Evolutionary conservation across 805 yeast genomes (phyloP), one percentile per base, ranked within the genome.

Genomic region (Zygosaccharomyces pseudorouxii): DNA sequence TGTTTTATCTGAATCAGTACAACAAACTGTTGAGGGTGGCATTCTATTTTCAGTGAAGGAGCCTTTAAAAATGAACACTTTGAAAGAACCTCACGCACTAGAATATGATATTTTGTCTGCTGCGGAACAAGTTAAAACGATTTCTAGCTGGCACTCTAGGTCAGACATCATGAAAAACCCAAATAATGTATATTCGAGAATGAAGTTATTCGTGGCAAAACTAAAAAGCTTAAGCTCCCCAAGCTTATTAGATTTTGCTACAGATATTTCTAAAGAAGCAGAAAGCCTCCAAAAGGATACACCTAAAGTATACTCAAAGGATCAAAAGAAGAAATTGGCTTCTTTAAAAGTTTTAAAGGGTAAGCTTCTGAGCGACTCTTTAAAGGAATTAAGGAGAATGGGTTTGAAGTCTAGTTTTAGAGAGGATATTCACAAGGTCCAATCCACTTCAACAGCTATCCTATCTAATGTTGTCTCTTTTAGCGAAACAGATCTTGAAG

Each of bases 291-390:
- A 80, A 46, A 73, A 78, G 25, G 95, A 86, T 55, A 93, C 99
- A 0, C 99, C 99, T 1, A 68, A 70, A 1, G 76, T 71, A 2
- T 71, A 75, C 55, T 83, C 78, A 4, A 88, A 90, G 46, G 95
- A 86, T 33, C 82, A 80, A 54, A 89, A 89, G 68, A 85, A 85
- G 62, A 60, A 71, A 0, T 67, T 84, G 33, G 82, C 89, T 1
- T 75, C 88, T 5, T 72, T 93, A 66, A 86, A 84, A 59, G 76
- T 83, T n/a, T 92, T 88, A 59, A 93, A 93, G 68, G 74, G 82
- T 51, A 85, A 84, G 55, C 67, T 89, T 5, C 70, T 95, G 46
- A 85, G 93, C 67, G 88, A 83, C 49, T 78, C 89, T 0, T 68
- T 93, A 51, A 81, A 81, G 53, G 93, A 87, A 55, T 69, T 92